Conservation (phyloP, 1,284 basidiomycete species). For the Abortiporus biennis region DNA sequence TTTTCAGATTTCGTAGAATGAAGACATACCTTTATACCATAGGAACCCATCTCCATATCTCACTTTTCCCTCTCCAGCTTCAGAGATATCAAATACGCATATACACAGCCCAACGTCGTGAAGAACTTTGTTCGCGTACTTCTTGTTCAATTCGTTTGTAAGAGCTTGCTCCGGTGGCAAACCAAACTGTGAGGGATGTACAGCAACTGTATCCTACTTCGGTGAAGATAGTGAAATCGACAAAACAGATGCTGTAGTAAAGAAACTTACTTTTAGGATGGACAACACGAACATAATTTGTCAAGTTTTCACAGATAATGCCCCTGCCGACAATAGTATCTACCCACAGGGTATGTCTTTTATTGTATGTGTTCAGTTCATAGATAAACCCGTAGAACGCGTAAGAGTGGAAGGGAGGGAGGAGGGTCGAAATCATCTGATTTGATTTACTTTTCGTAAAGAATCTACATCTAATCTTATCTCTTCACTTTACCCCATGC, state of each 20-base stretch:
- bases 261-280: conserved; percentile 41
- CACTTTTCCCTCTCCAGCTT: conserved; percentile 87
- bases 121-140: conserved; percentile 92
- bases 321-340: too few species aligned
- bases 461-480: too few species aligned
- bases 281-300: conserved; percentile 65
- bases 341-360: too few species aligned
- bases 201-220: conserved; percentile 66
- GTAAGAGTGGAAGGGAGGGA: too few species aligned
- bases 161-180: conserved; percentile 68
- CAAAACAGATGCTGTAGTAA: too few species aligned
- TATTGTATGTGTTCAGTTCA: too few species aligned
- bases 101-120: conserved; percentile 90
- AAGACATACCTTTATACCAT: conserved; percentile 82
- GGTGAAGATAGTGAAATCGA: background rate
- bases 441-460: too few species aligned
- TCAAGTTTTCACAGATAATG: too few species aligned
- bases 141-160: conserved; percentile 80
- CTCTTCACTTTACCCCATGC: too few species aligned
- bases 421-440: too few species aligned
- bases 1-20: background rate
- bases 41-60: conserved; percentile 92
- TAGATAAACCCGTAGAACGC: too few species aligned
- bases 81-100: conserved; percentile 81
- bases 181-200: conserved; percentile 74